Evolutionary conservation across 768 basidiomycete species (phyloP), one percentile per base, ranked within the genome.

Genomic region (Sporobolomyces phaffii): DNA sequence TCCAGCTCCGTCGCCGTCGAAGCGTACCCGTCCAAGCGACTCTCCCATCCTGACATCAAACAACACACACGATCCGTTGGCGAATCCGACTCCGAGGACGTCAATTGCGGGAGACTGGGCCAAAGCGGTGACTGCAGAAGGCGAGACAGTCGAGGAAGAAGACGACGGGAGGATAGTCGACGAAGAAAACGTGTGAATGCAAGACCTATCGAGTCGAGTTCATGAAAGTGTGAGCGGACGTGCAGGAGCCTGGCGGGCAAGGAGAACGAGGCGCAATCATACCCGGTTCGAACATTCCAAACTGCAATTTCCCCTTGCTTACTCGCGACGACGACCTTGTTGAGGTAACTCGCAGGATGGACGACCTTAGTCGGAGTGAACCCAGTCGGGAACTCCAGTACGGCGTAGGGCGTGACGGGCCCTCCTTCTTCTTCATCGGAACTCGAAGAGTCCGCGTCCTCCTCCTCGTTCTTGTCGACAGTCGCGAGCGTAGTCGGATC

Each of bases 51-150:
- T 85, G 53, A 97, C 83, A 75, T 99, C 96, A 74, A 92, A 88
- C 5, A 99, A 82, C 0, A 87, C 86, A 33, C 96, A 85, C 73
- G 89, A 86, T 44, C 96, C 96, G 1, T 88, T 89, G 1, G 86
- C 81, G 76, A 89, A 90, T 1, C 91, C 94, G 53, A 99, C 81
- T n/a, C 90, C 96, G 43, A 98, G 83, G 14, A 98, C 91, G 74
- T 99, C 96, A 58, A 98, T 87, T 18, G 93, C 96, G 29, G 94
- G 93, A 13, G 91, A 93, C 76, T 96, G 96, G 2, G 85, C 84
- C 43, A 97, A 75, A 3, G 87, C 80, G 2, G 90, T 92, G 70
- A 98, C 84, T 13, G 76, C 75, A 50, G 70, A 71, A 15, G 26
- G 26, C 50, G 29, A 52, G 36, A 24, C 15, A 10, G 54, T 43